Percentiles rank a stretch among this genome's conserved stretches.
These are phyloP conservation scores for Musa acuminata DNA, from an alignment of 176 grass and related monocot species.

Conservation along the genomic window DNA sequence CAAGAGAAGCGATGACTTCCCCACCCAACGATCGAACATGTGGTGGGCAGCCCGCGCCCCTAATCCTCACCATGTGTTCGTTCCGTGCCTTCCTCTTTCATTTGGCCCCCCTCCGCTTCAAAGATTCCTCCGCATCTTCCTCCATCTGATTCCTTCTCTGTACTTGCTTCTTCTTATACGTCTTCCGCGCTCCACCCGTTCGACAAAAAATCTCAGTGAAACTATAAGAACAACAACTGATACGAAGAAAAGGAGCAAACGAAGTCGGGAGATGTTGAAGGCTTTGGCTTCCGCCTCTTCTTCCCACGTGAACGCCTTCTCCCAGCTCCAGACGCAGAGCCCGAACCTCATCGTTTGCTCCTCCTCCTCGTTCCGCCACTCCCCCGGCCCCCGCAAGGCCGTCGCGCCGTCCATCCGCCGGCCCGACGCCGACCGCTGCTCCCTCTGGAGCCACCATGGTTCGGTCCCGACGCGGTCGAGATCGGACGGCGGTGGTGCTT, in stretches of 20 bases:
- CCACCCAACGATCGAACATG: slow-evolving; percentile 4
- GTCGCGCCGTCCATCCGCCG: slow-evolving; percentile 54
- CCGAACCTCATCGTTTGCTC: slow-evolving; percentile 42
- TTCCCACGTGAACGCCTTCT: background rate
- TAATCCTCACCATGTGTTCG: background rate
- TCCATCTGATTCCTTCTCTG: background rate
- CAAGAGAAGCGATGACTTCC: background rate
- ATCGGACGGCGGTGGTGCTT: background rate
- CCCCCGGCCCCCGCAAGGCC: slow-evolving; percentile 39
- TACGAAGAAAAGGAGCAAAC: background rate
- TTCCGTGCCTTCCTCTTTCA: background rate
- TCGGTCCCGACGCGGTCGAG: background rate
- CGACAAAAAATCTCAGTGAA: slow-evolving; percentile 51
- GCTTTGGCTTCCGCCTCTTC: slow-evolving; percentile 40
- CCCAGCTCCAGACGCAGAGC: slow-evolving; percentile 26
- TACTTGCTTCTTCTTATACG: background rate
- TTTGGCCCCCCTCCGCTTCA: background rate
- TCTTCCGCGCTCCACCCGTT: slow-evolving; percentile 38
- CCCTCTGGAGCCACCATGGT: slow-evolving; percentile 29
- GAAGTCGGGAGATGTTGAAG: slow-evolving; percentile 43
- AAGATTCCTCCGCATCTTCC: slow-evolving; percentile 3
- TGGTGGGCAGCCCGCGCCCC: background rate
- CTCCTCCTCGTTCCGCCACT: slow-evolving; percentile 37
- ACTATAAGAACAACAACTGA: slow-evolving; percentile 24
- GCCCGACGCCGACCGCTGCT: slow-evolving; percentile 38